Conservation (phyloP, 2,329 filamentous ascomycete species). For the Raffaelea arxii region DNA sequence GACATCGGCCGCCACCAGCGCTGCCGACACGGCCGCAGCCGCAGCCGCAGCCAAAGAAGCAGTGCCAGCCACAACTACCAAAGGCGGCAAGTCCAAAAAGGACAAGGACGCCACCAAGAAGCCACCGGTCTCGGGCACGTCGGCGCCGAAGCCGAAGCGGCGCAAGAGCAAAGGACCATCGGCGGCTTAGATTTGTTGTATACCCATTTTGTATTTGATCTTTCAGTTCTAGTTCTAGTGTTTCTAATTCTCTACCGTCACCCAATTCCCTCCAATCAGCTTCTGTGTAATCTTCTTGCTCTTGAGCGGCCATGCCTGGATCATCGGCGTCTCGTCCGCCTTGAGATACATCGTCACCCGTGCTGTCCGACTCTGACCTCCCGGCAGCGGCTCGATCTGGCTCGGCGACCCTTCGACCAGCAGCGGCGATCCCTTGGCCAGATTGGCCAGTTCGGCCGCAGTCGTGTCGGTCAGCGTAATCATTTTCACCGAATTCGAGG, state of each 20-base stretch:
- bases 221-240: too few relatives aligned
- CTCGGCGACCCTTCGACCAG: too few relatives aligned
- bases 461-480: conserved; percentile 75
- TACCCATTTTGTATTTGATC: too few relatives aligned
- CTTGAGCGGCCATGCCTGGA: too few relatives aligned
- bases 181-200: background rate
- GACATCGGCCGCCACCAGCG: conserved; percentile 20
- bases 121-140: conserved; percentile 16
- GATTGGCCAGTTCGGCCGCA: conserved; percentile 61
- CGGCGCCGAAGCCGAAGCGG: conserved; percentile 32
- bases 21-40: conserved; percentile 22
- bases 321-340: too few relatives aligned
- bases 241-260: too few relatives aligned
- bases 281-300: too few relatives aligned
- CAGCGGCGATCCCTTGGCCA: conserved; percentile 79
- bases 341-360: too few relatives aligned
- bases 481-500: too few relatives aligned
- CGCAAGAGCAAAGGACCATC: conserved; percentile 33
- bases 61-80: background rate
- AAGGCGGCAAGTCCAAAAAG: conserved; percentile 26
- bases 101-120: conserved; percentile 26
- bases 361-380: too few relatives aligned
- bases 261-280: too few relatives aligned
- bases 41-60: conserved; percentile 2
- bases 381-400: too few relatives aligned